These are phyloP conservation scores for Fusarium cyanostomum DNA, from an alignment of 2,329 filamentous ascomycete genomes.

Conservation along the genomic window DNA sequence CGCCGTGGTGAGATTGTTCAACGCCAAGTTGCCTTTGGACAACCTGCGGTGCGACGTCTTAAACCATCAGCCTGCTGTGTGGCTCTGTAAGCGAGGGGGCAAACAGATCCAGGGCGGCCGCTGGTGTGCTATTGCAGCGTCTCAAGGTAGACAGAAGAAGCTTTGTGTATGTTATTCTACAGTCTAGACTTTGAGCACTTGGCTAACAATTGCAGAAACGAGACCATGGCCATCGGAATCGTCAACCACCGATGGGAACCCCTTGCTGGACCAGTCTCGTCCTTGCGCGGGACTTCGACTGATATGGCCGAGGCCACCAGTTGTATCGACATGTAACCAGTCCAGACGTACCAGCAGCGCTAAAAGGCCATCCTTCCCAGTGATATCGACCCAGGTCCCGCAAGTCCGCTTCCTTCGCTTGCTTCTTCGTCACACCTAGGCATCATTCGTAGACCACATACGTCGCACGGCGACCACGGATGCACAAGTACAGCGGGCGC, in stretches of 20 bases:
- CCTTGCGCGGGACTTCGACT: conserved; percentile 6
- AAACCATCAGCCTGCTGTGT: conserved; percentile 7
- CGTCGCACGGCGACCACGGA: not conserved
- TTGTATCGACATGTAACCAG: conserved; percentile 20
- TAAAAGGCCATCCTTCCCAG: not conserved
- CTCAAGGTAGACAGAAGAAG: conserved; percentile 25
- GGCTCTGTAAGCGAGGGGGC: conserved; percentile 9
- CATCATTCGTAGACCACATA: not conserved
- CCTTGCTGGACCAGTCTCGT: conserved; percentile 14
- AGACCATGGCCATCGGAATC: conserved; percentile 20
- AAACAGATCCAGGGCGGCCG: conserved; percentile 16
- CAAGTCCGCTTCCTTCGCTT: not conserved
- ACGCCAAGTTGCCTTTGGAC: conserved; percentile 34
- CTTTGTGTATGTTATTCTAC: not conserved
- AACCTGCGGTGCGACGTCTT: conserved; percentile 29
- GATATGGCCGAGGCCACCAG: conserved; percentile 21
- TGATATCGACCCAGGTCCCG: not conserved
- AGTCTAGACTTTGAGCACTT: fast-evolving
- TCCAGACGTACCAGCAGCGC: conserved; percentile 25
- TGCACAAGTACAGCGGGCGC: conserved; percentile 10
- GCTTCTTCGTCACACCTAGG: not conserved
- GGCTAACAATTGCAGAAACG: conserved; percentile 13
- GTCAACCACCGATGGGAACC: conserved; percentile 33
- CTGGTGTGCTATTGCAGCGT: conserved; percentile 16
- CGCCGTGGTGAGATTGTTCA: conserved; percentile 35